Conservation (phyloP, 2,329 filamentous ascomycete species). For the Aspergillus quadricinctus region DNA sequence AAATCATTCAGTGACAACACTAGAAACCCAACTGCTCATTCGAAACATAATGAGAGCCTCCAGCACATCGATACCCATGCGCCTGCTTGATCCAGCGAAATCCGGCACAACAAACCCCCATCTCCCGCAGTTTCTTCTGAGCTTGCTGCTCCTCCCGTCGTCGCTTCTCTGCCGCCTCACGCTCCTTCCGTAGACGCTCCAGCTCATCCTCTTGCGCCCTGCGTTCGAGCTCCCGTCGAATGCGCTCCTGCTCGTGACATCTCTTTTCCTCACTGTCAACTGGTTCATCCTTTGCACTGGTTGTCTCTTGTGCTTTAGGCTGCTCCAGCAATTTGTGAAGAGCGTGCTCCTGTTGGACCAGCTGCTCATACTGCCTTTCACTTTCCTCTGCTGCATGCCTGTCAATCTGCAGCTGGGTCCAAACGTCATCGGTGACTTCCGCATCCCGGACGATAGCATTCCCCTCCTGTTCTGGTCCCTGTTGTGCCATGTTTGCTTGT, state of each 20-base stretch:
- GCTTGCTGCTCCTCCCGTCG: conserved; percentile 37
- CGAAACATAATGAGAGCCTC: conserved; percentile 54
- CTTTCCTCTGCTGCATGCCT: neutral
- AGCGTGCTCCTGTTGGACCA: neutral
- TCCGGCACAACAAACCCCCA: conserved; percentile 56
- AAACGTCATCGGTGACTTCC: neutral
- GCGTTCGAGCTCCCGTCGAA: conserved; percentile 19
- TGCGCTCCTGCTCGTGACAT: conserved; percentile 27
- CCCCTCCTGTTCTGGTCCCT: neutral
- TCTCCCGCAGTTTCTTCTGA: conserved; percentile 47
- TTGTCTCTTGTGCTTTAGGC: neutral
- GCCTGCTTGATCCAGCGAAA: conserved; percentile 59
- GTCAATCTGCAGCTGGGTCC: neutral
- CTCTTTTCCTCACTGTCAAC: conserved; percentile 4
- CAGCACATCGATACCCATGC: conserved; percentile 59
- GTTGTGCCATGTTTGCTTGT: neutral
- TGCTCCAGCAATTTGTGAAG: neutral
- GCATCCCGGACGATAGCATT: neutral
- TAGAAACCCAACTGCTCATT: conserved; percentile 24
- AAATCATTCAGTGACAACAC: neutral
- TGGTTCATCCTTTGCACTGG: neutral
- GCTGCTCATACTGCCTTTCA: conserved; percentile 1
- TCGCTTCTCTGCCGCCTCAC: conserved; percentile 34
- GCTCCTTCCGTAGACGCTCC: conserved; percentile 37
- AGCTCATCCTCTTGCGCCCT: conserved; percentile 29